Evolutionary conservation across 371 early-diverging fungal genomes (phyloP), one percentile per base, ranked within the genome.

Genomic region (Chytridium lagenaria): DNA sequence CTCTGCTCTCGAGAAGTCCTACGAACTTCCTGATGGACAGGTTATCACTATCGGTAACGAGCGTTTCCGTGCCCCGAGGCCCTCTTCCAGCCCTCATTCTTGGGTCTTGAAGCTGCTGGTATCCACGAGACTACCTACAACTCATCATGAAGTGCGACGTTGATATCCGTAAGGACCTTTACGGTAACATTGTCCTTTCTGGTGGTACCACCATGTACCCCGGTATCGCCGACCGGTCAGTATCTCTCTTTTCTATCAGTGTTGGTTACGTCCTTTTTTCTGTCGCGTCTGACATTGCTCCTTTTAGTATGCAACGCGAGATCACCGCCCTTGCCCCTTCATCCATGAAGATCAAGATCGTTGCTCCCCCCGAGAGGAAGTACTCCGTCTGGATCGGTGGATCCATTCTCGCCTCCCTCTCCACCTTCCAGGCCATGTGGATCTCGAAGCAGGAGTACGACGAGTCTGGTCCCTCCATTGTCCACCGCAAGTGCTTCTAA

Each of bases 341-440:
- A 77, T 93, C 95, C 80, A 98, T 98, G 94, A 97, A 97, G 92
- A 94, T 99, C 90, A 96, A 98, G 94, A 98, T 99, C 82, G 97
- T 99, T 77, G 98, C 99, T 76, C 99, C 99, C 66, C 99, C 99
- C 68, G 99, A 99, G 88, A 94, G 99, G 84, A 99, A 99, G 89
- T 99, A 99, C 95, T 97, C 98, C 80, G 99, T 99, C 85, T 99
- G 99, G 99, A 99, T 99, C 84, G 99, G 99, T 90, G 99, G 99
- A 76, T 99, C 99, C 75, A 99, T 99, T 77, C 89, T 99, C 75
- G 99, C 99, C 68, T 98, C 99, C 68, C 93, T 99, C 73, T 96
- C 97, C 71, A 97, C 98, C 78, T 98, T 98, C 97, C 98, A 97
- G 85, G 92, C 93, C 82, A 94, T 96, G 96, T 98, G 98, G 98